phyloP scores from a whole-genome alignment of 192 early-diverging fungal genomes.

The Gamsiella multidivaricata region DNA sequence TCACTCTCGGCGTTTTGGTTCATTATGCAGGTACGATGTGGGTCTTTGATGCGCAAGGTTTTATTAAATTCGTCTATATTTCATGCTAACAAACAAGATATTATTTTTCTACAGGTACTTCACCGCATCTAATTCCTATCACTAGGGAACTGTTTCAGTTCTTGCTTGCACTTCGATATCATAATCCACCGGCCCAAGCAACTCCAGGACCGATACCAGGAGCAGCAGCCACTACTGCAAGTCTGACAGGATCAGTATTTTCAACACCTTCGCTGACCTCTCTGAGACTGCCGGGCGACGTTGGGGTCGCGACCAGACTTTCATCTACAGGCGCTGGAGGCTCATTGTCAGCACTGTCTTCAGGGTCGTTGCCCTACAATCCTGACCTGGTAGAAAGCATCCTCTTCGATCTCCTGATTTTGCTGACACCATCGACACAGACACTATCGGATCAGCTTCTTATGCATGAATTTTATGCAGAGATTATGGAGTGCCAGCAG shows the following conservation, averaged over 20 bases:
- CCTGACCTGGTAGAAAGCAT: slow-evolving; percentile 29
- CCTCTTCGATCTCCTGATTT: slow-evolving; percentile 33
- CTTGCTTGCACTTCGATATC: slow-evolving; percentile 37
- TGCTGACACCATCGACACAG: slow-evolving; percentile 24
- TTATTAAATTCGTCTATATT: background rate
- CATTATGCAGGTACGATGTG: slow-evolving; percentile 30
- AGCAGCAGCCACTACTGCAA: background rate
- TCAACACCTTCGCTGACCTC: slow-evolving; percentile 24
- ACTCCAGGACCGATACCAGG: slow-evolving; percentile 3
- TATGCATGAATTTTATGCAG: slow-evolving; percentile 31
- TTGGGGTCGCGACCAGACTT: background rate
- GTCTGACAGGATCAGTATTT: slow-evolving; percentile 1
- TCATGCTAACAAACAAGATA: background rate
- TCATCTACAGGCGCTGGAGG: background rate
- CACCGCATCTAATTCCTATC: slow-evolving; percentile 31
- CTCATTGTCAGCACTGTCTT: background rate
- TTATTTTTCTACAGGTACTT: slow-evolving; percentile 26
- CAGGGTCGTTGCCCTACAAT: slow-evolving; percentile 6
- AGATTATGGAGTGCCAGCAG: slow-evolving; percentile 41
- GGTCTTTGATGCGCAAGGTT: too few relatives aligned
- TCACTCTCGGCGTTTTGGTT: slow-evolving; percentile 28
- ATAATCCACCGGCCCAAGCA: slow-evolving; percentile 18
- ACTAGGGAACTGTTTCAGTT: slow-evolving; percentile 43
- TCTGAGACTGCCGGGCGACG: slow-evolving; percentile 23
- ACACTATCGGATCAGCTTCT: slow-evolving; percentile 29